Percentiles rank a stretch among this genome's conserved stretches.
Evolutionary conservation across 768 basidiomycete genomes (phyloP).

Genomic region (Amanita rimosa): DNA sequence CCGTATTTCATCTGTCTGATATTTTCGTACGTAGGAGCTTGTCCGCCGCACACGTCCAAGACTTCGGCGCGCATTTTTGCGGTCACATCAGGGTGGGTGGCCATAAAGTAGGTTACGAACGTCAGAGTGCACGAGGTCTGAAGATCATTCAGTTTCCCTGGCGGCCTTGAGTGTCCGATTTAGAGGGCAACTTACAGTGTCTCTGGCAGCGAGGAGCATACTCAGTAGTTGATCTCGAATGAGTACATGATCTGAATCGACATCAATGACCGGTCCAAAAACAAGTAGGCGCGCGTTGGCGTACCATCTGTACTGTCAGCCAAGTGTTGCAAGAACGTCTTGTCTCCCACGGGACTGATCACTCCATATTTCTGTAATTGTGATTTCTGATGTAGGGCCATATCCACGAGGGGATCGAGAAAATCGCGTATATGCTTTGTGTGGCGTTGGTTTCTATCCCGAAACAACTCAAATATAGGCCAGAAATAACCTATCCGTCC

Average conservation of each 20-base stretch:
- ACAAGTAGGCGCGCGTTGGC: not conserved
- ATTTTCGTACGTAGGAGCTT: conserved; percentile 35
- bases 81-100: conserved; percentile 48
- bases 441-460: conserved; percentile 38
- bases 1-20: conserved; percentile 58
- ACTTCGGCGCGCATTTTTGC: conserved; percentile 49
- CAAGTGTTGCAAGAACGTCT: conserved; percentile 58
- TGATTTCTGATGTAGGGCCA: conserved; percentile 36
- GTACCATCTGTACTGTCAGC: conserved; percentile 54
- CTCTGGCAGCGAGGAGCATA: conserved; percentile 66
- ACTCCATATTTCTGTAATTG: conserved; percentile 25
- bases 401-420: conserved; percentile 53
- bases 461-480: conserved; percentile 50
- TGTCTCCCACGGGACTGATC: conserved; percentile 30
- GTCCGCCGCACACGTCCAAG: conserved; percentile 37
- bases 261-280: not conserved
- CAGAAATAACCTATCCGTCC: conserved; percentile 42
- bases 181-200: conserved; percentile 39
- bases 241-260: conserved; percentile 38
- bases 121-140: conserved; percentile 65
- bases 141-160: not conserved
- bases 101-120: conserved; percentile 59
- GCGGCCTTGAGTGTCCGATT: conserved; percentile 10
- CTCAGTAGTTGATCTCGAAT: conserved; percentile 74
- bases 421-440: conserved; percentile 41